Percentiles rank a stretch among this genome's conserved stretches.
phyloP scores from a whole-genome alignment of 768 basidiomycete species.

The Lyophyllum atratum region DNA sequence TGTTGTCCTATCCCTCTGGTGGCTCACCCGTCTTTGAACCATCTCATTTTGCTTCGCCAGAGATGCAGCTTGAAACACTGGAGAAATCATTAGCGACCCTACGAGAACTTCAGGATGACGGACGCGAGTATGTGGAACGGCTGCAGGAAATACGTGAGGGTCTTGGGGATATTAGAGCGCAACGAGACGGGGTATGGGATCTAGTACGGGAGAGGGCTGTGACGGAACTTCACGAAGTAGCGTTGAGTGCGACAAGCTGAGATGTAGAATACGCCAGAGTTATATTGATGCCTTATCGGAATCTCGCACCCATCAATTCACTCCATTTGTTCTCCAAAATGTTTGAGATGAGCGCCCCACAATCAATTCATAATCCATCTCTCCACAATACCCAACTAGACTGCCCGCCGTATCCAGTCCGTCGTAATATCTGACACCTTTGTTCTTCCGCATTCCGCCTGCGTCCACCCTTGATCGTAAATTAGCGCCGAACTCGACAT shows the following conservation, averaged over 20 bases:
- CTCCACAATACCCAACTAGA: background rate
- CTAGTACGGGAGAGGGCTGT: constrained; percentile 74
- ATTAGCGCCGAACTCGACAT: background rate
- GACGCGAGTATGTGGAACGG: constrained; percentile 83
- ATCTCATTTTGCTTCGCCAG: constrained; percentile 64
- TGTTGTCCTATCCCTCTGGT: constrained; percentile 52
- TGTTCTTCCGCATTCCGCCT: background rate
- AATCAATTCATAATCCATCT: background rate
- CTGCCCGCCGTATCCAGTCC: background rate
- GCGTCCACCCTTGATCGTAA: background rate
- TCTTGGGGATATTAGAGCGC: constrained; percentile 71
- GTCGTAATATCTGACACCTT: background rate
- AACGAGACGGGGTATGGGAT: constrained; percentile 76
- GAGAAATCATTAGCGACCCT: constrained; percentile 76
- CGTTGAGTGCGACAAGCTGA: constrained; percentile 36
- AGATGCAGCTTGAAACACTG: constrained; percentile 67
- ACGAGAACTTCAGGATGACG: constrained; percentile 84
- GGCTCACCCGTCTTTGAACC: constrained; percentile 51
- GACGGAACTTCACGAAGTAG: constrained; percentile 72
- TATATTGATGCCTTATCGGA: background rate
- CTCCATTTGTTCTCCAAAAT: background rate
- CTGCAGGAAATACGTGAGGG: constrained; percentile 83
- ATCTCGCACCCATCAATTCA: background rate
- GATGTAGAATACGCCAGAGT: background rate
- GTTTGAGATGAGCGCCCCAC: background rate